Conservation (phyloP, 306 rosid species). For the Casuarina equisetifolia region DNA sequence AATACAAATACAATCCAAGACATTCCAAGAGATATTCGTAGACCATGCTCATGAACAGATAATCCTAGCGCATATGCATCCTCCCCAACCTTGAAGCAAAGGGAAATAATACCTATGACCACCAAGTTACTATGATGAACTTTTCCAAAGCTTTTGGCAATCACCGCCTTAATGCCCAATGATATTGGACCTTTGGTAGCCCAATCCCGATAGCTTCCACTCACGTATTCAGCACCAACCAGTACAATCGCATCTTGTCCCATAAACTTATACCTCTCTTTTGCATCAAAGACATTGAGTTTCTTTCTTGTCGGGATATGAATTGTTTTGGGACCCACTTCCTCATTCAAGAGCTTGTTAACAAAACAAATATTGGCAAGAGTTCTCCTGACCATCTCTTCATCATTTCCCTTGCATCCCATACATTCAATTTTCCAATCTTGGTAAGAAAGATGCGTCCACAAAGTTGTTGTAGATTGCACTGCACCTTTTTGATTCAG, state of each 20-base stretch:
- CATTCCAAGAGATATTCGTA: no score
- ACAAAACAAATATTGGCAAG: conserved; percentile 89
- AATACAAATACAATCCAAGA: no score
- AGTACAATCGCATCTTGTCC: conserved; percentile 76
- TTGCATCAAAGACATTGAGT: conserved; percentile 76
- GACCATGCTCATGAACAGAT: conserved; percentile 77
- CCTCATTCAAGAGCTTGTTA: conserved; percentile 87
- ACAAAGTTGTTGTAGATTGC: no score
- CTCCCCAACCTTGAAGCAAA: conserved; percentile 83
- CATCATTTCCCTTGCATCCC: conserved; percentile 63
- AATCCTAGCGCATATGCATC: conserved; percentile 82
- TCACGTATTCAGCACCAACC: conserved; percentile 94
- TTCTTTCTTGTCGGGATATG: conserved; percentile 85
- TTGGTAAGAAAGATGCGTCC: no score
- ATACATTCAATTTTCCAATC: no score
- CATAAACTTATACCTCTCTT: conserved; percentile 72
- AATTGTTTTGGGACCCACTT: conserved; percentile 84
- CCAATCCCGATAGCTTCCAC: conserved; percentile 94
- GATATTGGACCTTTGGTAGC: conserved; percentile 99
- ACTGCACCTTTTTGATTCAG: no score
- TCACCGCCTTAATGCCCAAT: conserved; percentile 93
- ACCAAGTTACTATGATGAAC: conserved; percentile 95
- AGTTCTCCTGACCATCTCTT: conserved; percentile 92
- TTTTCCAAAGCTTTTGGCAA: conserved; percentile 87
- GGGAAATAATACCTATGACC: conserved; percentile 91